phyloP scores from a whole-genome alignment of 331 rosid genomes.

The Ulmus americana region DNA sequence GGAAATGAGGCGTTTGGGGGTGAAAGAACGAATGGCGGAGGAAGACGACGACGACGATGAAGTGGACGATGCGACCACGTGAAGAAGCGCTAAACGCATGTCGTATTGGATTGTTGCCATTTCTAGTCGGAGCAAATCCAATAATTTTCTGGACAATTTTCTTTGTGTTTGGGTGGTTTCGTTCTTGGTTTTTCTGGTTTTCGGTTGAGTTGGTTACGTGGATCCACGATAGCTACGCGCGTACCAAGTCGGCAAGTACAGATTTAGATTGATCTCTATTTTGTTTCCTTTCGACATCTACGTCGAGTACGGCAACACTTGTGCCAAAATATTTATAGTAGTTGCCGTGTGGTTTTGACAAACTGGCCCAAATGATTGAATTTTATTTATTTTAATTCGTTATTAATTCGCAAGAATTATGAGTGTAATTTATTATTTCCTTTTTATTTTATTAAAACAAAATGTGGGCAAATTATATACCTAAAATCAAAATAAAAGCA shows the following conservation, averaged over 20 bases:
- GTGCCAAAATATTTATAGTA: too few species aligned
- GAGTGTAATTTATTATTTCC: too few species aligned
- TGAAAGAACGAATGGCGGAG: conserved; percentile 36
- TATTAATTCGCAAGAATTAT: too few species aligned
- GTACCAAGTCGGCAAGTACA: not conserved
- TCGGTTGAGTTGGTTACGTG: not conserved
- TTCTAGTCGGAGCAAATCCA: not conserved
- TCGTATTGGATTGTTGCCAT: conserved; percentile 64
- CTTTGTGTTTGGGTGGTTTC: not conserved
- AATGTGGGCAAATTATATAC: too few species aligned
- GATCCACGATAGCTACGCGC: not conserved
- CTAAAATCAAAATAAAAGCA: too few species aligned
- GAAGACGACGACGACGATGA: conserved; percentile 8
- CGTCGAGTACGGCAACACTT: too few species aligned
- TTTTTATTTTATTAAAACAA: too few species aligned
- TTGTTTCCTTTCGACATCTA: not conserved
- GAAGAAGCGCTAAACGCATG: conserved; percentile 34
- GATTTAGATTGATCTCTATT: not conserved
- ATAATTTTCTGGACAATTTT: not conserved
- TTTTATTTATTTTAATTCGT: too few species aligned
- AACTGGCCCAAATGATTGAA: too few species aligned
- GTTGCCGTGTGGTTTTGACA: too few species aligned
- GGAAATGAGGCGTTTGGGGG: conserved; percentile 20
- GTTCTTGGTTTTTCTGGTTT: not conserved
- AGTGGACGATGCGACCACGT: conserved; percentile 10